A percentile compares a stretch with the other conserved stretches of the same genome.
Evolutionary conservation across 129 eudicot species (phyloP).

Genomic region (Helichrysum umbraculigerum): DNA sequence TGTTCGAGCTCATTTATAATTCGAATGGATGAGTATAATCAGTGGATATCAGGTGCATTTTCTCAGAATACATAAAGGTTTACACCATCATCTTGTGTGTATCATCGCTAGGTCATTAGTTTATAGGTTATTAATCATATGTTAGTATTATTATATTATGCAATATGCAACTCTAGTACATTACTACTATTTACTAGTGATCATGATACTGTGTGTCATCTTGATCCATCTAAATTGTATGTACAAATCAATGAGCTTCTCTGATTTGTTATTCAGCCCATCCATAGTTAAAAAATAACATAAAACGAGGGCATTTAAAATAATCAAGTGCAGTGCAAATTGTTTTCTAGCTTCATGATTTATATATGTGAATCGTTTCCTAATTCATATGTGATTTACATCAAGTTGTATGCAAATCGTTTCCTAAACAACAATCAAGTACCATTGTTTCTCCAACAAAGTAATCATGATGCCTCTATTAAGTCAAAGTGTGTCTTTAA

Average conservation of each 20-base stretch:
- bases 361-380: background rate
- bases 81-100: background rate
- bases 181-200: no score
- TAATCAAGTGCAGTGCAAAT: no score
- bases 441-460: no score
- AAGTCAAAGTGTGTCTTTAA: no score
- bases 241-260: background rate
- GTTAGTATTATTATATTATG: background rate
- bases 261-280: background rate
- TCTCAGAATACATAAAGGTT: conserved; percentile 32
- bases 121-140: background rate
- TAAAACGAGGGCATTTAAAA: background rate
- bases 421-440: no score
- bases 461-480: no score
- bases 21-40: conserved; percentile 89
- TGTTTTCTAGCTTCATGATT: no score
- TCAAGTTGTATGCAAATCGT: background rate
- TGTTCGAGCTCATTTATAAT: conserved; percentile 89
- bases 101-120: background rate
- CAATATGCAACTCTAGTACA: background rate
- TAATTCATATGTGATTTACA: background rate
- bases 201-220: background rate
- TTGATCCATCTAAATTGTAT: conserved; percentile 5
- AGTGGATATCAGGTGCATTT: conserved; percentile 49
- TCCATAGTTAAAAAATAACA: background rate